These are phyloP conservation scores for Basidiobolus heterosporus DNA, from an alignment of 371 early-diverging fungal genomes.

Conservation along the genomic window DNA sequence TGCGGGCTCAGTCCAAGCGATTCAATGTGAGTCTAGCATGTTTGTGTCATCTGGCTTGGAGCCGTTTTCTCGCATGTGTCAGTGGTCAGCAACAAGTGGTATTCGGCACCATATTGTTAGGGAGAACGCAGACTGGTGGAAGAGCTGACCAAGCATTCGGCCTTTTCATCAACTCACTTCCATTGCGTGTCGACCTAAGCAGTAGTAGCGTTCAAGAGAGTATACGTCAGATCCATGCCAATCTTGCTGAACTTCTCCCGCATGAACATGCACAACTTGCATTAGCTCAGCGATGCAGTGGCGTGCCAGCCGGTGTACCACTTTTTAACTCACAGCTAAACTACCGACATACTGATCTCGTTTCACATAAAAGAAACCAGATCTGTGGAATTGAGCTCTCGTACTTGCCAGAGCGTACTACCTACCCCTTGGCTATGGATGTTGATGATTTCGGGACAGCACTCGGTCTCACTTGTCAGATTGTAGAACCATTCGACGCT, in stretches of 20 bases:
- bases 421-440: slow-evolving; percentile 3
- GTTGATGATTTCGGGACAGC: slow-evolving; percentile 1
- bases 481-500: slow-evolving; percentile 1
- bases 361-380: neutral
- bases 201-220: slow-evolving; percentile 1
- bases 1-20: slow-evolving; percentile 3
- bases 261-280: slow-evolving; percentile 8
- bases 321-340: slow-evolving; percentile 7
- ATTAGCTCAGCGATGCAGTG: slow-evolving; percentile 9
- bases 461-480: slow-evolving; percentile 1
- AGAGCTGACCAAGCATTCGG: slow-evolving; percentile 2
- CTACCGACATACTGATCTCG: slow-evolving; percentile 5
- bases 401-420: neutral
- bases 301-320: slow-evolving; percentile 7
- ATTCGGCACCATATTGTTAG: slow-evolving; percentile 6
- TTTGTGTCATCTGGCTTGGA: slow-evolving; percentile 7
- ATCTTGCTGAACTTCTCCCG: slow-evolving; percentile 1
- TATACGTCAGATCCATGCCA: slow-evolving; percentile 1
- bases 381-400: neutral
- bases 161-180: slow-evolving; percentile 6
- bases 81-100: slow-evolving; percentile 6
- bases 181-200: slow-evolving; percentile 5
- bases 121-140: slow-evolving; percentile 1
- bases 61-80: neutral
- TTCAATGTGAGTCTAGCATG: slow-evolving; percentile 4